These are phyloP conservation scores for Aegle marmelos DNA, from an alignment of 345 rosid genomes.

Conservation along the genomic window DNA sequence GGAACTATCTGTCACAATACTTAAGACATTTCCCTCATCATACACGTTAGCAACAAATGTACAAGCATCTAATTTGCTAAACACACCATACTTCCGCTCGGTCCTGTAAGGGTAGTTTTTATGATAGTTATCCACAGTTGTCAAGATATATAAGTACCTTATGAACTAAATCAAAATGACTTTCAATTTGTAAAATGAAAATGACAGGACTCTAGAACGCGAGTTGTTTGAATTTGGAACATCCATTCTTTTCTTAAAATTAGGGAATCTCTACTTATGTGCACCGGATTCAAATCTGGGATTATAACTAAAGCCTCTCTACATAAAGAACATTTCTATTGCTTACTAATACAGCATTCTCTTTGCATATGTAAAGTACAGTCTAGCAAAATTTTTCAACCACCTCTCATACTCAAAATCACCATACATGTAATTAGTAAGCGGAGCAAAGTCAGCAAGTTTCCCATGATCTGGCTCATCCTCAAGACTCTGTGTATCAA, in stretches of 20 bases:
- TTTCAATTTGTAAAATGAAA: neutral
- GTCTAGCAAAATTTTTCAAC: neutral
- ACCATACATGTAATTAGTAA: constrained; percentile 56
- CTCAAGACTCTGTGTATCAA: constrained; percentile 90
- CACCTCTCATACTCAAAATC: neutral
- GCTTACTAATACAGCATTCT: neutral
- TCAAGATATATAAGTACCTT: neutral
- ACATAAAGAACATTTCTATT: neutral
- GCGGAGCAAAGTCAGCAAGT: constrained; percentile 71
- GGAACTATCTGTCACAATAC: constrained; percentile 92
- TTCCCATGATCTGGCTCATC: constrained; percentile 75
- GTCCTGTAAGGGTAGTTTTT: constrained; percentile 41
- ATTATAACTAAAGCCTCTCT: neutral
- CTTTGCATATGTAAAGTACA: neutral
- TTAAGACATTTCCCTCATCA: constrained; percentile 76
- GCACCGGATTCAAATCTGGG: neutral
- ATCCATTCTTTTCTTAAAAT: neutral
- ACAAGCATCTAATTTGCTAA: constrained; percentile 96
- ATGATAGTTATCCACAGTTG: neutral
- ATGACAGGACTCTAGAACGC: neutral
- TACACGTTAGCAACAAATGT: constrained; percentile 77
- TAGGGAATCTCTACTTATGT: neutral
- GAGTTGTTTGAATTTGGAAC: neutral
- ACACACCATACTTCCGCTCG: constrained; percentile 81
- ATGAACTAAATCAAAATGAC: neutral